Evolutionary conservation across 306 rosid genomes (phyloP).

Genomic region (Vigna mungo): DNA sequence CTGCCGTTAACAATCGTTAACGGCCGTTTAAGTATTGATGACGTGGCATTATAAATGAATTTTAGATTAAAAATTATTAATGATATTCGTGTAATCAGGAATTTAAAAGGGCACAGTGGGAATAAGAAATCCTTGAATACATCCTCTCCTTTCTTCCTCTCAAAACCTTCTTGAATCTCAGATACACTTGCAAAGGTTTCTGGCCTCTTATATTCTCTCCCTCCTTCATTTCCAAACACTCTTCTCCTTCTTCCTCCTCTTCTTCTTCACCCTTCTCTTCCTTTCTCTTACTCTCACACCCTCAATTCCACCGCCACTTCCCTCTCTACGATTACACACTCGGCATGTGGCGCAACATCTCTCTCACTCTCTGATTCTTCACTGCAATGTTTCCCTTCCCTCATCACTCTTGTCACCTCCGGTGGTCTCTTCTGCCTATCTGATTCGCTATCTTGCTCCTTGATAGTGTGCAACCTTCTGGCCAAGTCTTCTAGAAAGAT

Average conservation of each 20-base stretch:
- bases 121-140: constrained; percentile 76
- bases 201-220: constrained; percentile 75
- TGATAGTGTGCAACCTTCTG: constrained; percentile 69
- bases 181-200: constrained; percentile 87
- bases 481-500: constrained; percentile 64
- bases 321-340: constrained; percentile 70
- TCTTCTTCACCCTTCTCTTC: constrained; percentile 61
- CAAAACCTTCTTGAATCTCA: constrained; percentile 61
- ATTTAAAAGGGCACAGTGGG: no score
- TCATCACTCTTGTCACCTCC: constrained; percentile 62
- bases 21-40: no score
- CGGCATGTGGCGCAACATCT: constrained; percentile 68
- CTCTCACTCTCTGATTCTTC: constrained; percentile 58
- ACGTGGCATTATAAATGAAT: no score
- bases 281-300: constrained; percentile 81
- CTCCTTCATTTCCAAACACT: constrained; percentile 63
- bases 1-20: no score
- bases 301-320: constrained; percentile 64
- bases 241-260: constrained; percentile 57
- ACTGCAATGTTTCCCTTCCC: constrained; percentile 43
- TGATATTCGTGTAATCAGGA: no score
- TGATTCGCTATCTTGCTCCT: constrained; percentile 55
- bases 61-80: no score
- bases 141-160: constrained; percentile 78
- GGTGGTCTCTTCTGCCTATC: constrained; percentile 81